Evolutionary conservation across 2,329 filamentous ascomycete species (phyloP), one percentile per base, ranked within the genome.

Genomic region (Huntiella moniliformis): DNA sequence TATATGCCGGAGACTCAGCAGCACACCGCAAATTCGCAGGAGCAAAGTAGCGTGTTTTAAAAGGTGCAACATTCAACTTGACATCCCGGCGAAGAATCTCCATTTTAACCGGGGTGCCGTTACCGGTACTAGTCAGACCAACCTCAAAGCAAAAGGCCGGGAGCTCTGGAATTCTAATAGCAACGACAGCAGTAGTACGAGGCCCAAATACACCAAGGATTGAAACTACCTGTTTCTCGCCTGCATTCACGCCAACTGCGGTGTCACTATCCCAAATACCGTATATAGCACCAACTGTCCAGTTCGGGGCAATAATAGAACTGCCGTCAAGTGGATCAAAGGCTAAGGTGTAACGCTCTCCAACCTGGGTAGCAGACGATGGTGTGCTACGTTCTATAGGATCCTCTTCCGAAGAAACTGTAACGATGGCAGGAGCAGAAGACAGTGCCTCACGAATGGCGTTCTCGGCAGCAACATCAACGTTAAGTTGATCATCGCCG

Each of bases 241-340:
- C 52, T 0, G 70, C 67, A 1, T 50, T 44, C 43, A 63, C 61
- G 2, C 54, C 51, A 1, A 74, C 59, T 0, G 68, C 67, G 0
- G 66, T 63, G 0, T 52, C 34, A 2, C 69, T 69, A 28, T 67
- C 63, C 71, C 74, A 79, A 35, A 79, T 58, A 5, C 74, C 73
- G 12, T 76, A 58, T 50, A 79, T 78, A 40, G 72, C 67, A 16
- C 71, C 71, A 6, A 74, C 71, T 1, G 67, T 63, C 70, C 70
- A 74, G 54, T 74, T 74, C 1, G 71, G 63, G 0, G 62, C 67
- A 38, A 74, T 72, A 53, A 74, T 74, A 51, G 70, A 77, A 56
- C 69, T 74, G 8, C 74, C 74, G 52, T 79, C 74, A 0, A 79
- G 65, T 0, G 74, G 74, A 52, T 79, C 74, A 52, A 78, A 79